Conservation (phyloP, 306 rosid genomes). For the Glycyrrhiza uralensis region DNA sequence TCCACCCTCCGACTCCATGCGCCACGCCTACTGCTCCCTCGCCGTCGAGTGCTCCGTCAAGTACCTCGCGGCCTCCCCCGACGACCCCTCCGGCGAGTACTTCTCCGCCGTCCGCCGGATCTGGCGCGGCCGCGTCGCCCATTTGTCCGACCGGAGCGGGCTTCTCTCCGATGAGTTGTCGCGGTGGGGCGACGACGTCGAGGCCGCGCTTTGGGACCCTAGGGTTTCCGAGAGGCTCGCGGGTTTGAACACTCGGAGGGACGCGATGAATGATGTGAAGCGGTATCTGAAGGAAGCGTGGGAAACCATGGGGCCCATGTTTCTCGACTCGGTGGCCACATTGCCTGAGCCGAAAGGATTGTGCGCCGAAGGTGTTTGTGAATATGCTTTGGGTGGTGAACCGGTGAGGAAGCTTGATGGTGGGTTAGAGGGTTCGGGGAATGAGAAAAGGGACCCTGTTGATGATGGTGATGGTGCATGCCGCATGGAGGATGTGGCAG, state of each 20-base stretch:
- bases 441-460: background rate
- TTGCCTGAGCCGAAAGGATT: conserved; percentile 2
- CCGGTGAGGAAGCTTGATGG: background rate
- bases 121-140: conserved; percentile 55
- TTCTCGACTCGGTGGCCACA: conserved; percentile 32
- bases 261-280: conserved; percentile 42
- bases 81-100: conserved; percentile 34
- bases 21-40: conserved; percentile 61
- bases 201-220: conserved; percentile 54
- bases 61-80: conserved; percentile 31
- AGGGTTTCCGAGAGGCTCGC: conserved; percentile 41
- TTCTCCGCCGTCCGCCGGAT: conserved; percentile 47
- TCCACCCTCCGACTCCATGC: conserved; percentile 32
- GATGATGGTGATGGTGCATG: background rate
- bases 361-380: conserved; percentile 16
- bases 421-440: conserved; percentile 1
- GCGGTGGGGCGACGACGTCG: conserved; percentile 45
- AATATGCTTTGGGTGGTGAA: background rate
- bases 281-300: conserved; percentile 58
- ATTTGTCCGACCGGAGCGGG: conserved; percentile 24
- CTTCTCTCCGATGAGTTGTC: conserved; percentile 43
- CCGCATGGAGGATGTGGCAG: conserved; percentile 11
- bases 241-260: conserved; percentile 44
- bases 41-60: conserved; percentile 72
- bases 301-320: conserved; percentile 53